Evolutionary conservation across 2,329 filamentous ascomycete species (phyloP).

Genomic region (Monilinia polystroma): DNA sequence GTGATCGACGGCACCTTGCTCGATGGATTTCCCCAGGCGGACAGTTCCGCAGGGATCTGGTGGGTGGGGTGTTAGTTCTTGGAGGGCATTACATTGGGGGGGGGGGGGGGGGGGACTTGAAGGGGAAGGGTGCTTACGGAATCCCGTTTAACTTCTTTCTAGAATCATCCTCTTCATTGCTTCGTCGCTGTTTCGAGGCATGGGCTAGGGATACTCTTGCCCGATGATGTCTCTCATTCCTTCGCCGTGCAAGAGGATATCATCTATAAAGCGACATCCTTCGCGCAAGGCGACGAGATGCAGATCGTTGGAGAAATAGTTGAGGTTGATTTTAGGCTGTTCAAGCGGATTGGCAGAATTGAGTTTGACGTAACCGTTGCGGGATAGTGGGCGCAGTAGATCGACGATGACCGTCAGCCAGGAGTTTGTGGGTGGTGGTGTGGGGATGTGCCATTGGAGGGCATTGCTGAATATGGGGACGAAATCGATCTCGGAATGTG

Average conservation of each 20-base stretch:
- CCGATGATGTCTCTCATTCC: constrained; percentile 55
- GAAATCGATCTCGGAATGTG: constrained; percentile 63
- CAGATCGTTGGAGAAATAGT: constrained; percentile 44
- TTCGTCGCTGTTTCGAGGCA: constrained; percentile 56
- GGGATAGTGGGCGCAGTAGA: constrained; percentile 49
- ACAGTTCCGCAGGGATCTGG: constrained; percentile 55
- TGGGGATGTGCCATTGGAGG: constrained; percentile 51
- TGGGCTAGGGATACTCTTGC: constrained; percentile 58
- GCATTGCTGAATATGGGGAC: constrained; percentile 55
- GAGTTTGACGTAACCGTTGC: constrained; percentile 44
- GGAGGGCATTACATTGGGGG: not conserved
- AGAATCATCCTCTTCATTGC: constrained; percentile 56
- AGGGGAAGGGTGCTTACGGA: not conserved
- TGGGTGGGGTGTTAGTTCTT: not conserved
- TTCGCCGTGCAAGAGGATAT: constrained; percentile 56
- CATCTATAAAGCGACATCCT: constrained; percentile 38
- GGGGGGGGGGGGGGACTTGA: not conserved
- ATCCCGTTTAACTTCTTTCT: constrained; percentile 59
- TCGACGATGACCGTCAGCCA: constrained; percentile 58
- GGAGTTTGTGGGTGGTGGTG: constrained; percentile 44
- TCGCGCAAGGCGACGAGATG: constrained; percentile 56
- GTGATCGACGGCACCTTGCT: constrained; percentile 53
- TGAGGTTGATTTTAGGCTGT: constrained; percentile 47
- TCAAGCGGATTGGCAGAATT: constrained; percentile 53
- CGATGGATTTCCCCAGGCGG: constrained; percentile 52